Percentiles rank a stretch among this genome's conserved stretches.
Evolutionary conservation across 768 basidiomycete genomes (phyloP).

Genomic region (Lactarius trivialis): DNA sequence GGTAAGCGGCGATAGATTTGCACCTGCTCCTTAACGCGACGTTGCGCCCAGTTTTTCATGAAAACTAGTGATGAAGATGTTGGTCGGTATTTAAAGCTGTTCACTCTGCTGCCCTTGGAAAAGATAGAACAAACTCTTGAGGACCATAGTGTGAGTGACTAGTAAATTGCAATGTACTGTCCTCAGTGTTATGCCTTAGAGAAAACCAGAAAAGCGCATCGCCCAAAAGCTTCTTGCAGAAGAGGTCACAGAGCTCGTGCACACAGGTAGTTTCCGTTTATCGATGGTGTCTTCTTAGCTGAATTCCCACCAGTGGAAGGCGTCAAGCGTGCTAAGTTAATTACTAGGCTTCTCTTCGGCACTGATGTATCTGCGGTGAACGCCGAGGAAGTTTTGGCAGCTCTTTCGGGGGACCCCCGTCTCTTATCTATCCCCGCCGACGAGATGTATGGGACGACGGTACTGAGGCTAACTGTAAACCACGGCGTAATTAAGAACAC

Average conservation of each 20-base stretch:
- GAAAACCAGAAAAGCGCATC: constrained; percentile 33
- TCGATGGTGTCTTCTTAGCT: not conserved
- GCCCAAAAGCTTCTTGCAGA: constrained; percentile 50
- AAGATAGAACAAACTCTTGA: constrained; percentile 13
- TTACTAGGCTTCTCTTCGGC: constrained; percentile 42
- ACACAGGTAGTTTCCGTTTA: constrained; percentile 38
- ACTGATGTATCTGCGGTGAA: constrained; percentile 36
- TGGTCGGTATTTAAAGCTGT: constrained; percentile 20
- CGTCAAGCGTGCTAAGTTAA: constrained; percentile 37
- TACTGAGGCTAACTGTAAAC: constrained; percentile 56
- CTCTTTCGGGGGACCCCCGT: constrained; percentile 60
- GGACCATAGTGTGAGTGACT: constrained; percentile 17
- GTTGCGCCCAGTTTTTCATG: constrained; percentile 70
- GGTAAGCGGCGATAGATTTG: constrained; percentile 34
- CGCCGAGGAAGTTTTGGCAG: constrained; percentile 49
- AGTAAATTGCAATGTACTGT: not conserved
- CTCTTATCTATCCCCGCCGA: constrained; percentile 43
- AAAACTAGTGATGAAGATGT: constrained; percentile 35
- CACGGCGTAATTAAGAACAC: constrained; percentile 52
- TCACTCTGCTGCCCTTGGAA: constrained; percentile 20
- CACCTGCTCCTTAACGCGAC: not conserved
- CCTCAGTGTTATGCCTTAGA: constrained; percentile 23
- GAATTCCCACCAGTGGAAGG: constrained; percentile 32
- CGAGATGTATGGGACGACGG: constrained; percentile 46
- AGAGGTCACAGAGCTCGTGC: constrained; percentile 55